Conservation (phyloP, 139 green algal genomes). For the Coelastrella sp. region DNA sequence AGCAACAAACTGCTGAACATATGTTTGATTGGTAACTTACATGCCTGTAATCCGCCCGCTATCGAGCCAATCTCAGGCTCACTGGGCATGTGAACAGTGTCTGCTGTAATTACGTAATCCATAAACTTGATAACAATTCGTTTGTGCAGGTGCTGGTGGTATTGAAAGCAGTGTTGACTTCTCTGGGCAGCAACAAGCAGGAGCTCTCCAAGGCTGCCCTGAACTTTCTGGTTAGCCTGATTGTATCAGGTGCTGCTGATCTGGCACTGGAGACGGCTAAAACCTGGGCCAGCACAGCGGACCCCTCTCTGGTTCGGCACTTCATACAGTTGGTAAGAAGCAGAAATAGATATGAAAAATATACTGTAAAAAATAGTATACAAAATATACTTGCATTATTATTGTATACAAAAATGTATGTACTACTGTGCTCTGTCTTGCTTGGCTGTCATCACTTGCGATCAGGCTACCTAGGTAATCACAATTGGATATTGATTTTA, state of each 20-base stretch:
- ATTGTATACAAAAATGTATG: too few relatives aligned
- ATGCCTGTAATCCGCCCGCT: too few relatives aligned
- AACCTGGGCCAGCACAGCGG: constrained; percentile 12
- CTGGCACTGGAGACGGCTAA: neutral
- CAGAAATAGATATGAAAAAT: neutral
- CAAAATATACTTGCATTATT: too few relatives aligned
- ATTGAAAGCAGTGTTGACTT: neutral
- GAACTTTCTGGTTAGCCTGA: constrained; percentile 36
- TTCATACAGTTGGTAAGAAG: constrained; percentile 35
- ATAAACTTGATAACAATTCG: neutral
- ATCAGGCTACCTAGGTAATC: neutral
- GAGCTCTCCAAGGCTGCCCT: constrained; percentile 29
- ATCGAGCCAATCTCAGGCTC: neutral
- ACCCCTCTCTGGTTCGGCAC: constrained; percentile 35
- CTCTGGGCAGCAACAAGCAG: neutral
- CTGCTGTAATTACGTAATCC: neutral
- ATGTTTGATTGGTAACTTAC: too few relatives aligned
- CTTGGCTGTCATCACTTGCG: neutral
- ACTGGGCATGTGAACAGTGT: neutral
- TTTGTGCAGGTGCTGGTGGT: constrained; percentile 29
- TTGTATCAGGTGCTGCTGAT: constrained; percentile 26
- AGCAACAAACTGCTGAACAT: too few relatives aligned
- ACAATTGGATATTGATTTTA: neutral
- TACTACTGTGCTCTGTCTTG: neutral
- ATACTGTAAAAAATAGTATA: too few relatives aligned